These are phyloP conservation scores for Ormosia semicastrata DNA, from an alignment of 306 rosid genomes.

Conservation along the genomic window DNA sequence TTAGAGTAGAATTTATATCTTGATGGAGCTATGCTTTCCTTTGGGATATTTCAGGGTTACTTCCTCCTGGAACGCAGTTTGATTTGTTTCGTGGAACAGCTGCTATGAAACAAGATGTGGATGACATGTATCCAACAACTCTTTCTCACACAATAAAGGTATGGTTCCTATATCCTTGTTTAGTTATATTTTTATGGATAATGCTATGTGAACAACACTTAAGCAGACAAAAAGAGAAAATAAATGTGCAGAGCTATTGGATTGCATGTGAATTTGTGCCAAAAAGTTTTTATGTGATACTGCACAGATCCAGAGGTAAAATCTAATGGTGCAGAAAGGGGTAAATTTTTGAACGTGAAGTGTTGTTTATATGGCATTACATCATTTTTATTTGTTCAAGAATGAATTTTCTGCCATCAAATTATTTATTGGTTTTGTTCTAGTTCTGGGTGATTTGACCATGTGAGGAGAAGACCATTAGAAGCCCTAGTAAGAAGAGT, in stretches of 20 bases:
- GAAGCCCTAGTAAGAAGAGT: too few relatives aligned
- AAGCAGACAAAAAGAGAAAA: neutral
- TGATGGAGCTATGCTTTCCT: constrained; percentile 18
- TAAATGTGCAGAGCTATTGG: neutral
- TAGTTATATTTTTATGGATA: neutral
- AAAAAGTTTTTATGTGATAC: neutral
- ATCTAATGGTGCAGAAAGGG: neutral
- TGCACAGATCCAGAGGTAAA: neutral
- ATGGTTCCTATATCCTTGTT: constrained; percentile 29
- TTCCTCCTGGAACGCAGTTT: constrained; percentile 98
- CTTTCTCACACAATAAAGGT: constrained; percentile 96
- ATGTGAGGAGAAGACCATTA: too few relatives aligned
- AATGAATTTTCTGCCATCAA: neutral
- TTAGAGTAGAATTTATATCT: constrained; percentile 16
- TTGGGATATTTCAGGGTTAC: constrained; percentile 70
- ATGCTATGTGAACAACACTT: neutral
- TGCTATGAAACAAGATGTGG: constrained; percentile 99
- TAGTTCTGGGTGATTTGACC: neutral
- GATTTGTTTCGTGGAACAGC: constrained; percentile 98
- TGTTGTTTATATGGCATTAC: neutral
- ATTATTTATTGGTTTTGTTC: neutral
- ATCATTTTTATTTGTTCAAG: neutral
- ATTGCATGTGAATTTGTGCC: neutral
- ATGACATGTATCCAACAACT: constrained; percentile 87
- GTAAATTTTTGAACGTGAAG: neutral